These are phyloP conservation scores for Xylaria scruposa DNA, from an alignment of 495 filamentous ascomycete genomes.

Conservation along the genomic window DNA sequence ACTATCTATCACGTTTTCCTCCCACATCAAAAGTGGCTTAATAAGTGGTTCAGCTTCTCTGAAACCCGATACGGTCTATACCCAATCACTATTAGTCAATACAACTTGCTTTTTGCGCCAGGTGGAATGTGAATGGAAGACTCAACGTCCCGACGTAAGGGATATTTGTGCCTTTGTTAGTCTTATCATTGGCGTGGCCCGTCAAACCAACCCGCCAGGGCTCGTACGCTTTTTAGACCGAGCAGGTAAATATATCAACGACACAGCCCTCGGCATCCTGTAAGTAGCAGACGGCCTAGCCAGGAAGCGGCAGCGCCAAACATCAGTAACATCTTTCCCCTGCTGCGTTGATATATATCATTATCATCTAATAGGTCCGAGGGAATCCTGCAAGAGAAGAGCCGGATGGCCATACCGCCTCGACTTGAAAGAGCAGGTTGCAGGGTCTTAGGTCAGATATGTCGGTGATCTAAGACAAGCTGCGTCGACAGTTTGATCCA, in stretches of 20 bases:
- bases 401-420: neutral
- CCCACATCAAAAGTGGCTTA: neutral
- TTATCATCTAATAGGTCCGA: neutral
- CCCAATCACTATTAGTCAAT: slow-evolving; percentile 1
- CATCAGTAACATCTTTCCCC: neutral
- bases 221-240: neutral
- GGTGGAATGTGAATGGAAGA: neutral
- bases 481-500: neutral
- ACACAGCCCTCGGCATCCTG: neutral
- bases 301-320: neutral
- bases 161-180: neutral
- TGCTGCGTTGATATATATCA: neutral
- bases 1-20: neutral
- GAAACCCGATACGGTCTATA: neutral
- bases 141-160: neutral
- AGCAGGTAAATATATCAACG: neutral
- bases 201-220: neutral
- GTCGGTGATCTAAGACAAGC: neutral
- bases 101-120: slow-evolving; percentile 3
- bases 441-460: neutral
- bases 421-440: neutral
- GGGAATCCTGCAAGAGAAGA: neutral
- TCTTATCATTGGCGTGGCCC: neutral
- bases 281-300: neutral
- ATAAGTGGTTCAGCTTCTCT: neutral